Percentiles rank a stretch among this genome's conserved stretches.
phyloP scores from a whole-genome alignment of 2,329 filamentous ascomycete genomes.

The Xenosphaeropsis pyriputrescens region DNA sequence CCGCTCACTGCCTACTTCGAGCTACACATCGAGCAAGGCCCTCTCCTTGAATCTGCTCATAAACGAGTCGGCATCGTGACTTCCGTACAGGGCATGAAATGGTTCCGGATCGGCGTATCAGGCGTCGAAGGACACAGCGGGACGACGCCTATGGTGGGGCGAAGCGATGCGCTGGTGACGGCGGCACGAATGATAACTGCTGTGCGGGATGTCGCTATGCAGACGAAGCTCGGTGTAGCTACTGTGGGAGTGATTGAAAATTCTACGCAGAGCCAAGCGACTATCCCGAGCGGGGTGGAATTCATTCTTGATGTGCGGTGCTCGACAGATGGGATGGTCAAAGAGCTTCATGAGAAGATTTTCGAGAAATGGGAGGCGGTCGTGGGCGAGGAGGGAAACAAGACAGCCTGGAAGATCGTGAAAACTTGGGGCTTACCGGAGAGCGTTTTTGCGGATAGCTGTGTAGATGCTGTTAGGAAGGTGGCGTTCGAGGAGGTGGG shows the following conservation, averaged over 20 bases:
- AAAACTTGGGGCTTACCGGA: constrained; percentile 11
- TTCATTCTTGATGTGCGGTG: constrained; percentile 14
- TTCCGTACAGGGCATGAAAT: constrained; percentile 60
- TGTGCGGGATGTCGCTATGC: constrained; percentile 8
- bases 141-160: constrained; percentile 30
- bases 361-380: constrained; percentile 10
- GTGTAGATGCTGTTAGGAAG: constrained; percentile 9
- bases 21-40: constrained; percentile 68
- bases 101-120: constrained; percentile 50
- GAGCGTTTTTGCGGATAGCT: constrained; percentile 9
- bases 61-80: constrained; percentile 54
- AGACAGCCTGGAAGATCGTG: constrained; percentile 7
- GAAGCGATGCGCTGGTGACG: constrained; percentile 50
- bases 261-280: constrained; percentile 10
- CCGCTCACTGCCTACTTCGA: constrained; percentile 67
- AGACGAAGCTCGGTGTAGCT: constrained; percentile 8
- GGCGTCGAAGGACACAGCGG: constrained; percentile 20
- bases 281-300: constrained; percentile 10
- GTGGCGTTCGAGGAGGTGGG: constrained; percentile 9
- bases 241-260: constrained; percentile 12
- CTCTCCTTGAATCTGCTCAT: constrained; percentile 47
- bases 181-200: constrained; percentile 9
- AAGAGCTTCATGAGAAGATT: constrained; percentile 9
- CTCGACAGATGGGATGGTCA: constrained; percentile 8
- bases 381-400: constrained; percentile 6